Evolutionary conservation across 2,329 filamentous ascomycete species (phyloP).

Genomic region (Calonectria pseudoturangicola): DNA sequence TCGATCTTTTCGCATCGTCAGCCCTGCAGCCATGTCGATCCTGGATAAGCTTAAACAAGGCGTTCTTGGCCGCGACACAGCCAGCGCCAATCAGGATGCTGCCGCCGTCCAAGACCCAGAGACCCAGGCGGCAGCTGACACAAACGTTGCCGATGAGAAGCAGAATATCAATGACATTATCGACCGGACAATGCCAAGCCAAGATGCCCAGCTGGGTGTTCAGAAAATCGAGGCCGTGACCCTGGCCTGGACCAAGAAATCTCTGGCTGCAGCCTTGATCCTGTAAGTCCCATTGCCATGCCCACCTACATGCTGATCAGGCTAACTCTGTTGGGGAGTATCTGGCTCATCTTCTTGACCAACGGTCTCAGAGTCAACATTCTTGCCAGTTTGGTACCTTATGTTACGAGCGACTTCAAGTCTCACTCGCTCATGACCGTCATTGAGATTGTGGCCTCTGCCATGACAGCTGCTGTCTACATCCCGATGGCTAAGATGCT

Average conservation of each 20-base stretch:
- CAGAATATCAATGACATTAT: slow-evolving; percentile 37
- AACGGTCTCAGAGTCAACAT: slow-evolving; percentile 69
- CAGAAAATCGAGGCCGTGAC: slow-evolving; percentile 64
- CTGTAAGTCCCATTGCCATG: slow-evolving; percentile 52
- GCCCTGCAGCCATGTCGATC: background rate
- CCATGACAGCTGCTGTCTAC: slow-evolving; percentile 76
- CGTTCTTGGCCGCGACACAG: background rate
- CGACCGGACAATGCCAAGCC: slow-evolving; percentile 42
- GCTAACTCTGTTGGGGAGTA: slow-evolving; percentile 47
- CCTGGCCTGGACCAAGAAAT: slow-evolving; percentile 62
- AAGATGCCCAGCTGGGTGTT: slow-evolving; percentile 62
- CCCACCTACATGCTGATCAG: too few relatives aligned
- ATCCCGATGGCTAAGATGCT: slow-evolving; percentile 78
- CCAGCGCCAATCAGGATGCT: background rate
- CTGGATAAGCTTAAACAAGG: background rate
- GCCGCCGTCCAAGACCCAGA: slow-evolving; percentile 3
- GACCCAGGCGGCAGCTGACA: background rate
- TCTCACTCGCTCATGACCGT: slow-evolving; percentile 72
- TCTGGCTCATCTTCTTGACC: slow-evolving; percentile 71
- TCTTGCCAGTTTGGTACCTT: slow-evolving; percentile 64
- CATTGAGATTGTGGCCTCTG: slow-evolving; percentile 71
- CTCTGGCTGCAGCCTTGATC: slow-evolving; percentile 59
- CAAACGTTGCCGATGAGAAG: slow-evolving; percentile 44
- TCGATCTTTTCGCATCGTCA: background rate
- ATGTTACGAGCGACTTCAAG: slow-evolving; percentile 70